These are phyloP conservation scores for Tolypocladium tropicale DNA, from an alignment of 2,329 filamentous ascomycete genomes.

Conservation along the genomic window DNA sequence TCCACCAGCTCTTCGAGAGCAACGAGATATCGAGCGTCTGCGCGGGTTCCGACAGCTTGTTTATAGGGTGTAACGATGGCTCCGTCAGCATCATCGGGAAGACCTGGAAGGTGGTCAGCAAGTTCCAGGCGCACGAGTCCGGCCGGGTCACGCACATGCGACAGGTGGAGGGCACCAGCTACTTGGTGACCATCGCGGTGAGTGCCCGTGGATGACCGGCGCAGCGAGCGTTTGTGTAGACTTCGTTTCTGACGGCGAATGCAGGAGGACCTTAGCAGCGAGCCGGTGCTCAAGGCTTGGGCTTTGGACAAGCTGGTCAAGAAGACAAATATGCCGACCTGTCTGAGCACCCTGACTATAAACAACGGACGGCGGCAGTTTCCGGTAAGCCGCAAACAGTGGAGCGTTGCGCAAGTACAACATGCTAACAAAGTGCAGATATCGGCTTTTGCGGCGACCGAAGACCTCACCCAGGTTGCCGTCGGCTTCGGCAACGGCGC, in stretches of 20 bases:
- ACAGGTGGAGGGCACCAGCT: slow-evolving; percentile 76
- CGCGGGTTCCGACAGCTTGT: slow-evolving; percentile 80
- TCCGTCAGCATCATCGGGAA: slow-evolving; percentile 79
- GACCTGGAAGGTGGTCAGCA: slow-evolving; percentile 75
- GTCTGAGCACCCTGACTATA: slow-evolving; percentile 74
- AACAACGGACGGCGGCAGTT: slow-evolving; percentile 89
- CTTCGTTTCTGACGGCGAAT: not conserved
- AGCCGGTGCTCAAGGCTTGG: slow-evolving; percentile 95
- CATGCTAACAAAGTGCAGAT: slow-evolving; percentile 39
- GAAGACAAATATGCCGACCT: slow-evolving; percentile 83
- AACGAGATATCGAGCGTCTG: slow-evolving; percentile 74
- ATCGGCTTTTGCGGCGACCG: slow-evolving; percentile 77
- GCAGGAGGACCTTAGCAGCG: slow-evolving; percentile 74
- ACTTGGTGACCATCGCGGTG: slow-evolving; percentile 72
- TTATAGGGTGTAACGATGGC: slow-evolving; percentile 79
- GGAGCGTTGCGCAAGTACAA: accelerated
- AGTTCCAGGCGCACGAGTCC: slow-evolving; percentile 76
- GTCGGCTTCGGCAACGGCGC: slow-evolving; percentile 94
- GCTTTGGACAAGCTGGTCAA: slow-evolving; percentile 87
- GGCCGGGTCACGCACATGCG: slow-evolving; percentile 83
- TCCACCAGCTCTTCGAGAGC: slow-evolving; percentile 69
- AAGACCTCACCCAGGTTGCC: slow-evolving; percentile 84
- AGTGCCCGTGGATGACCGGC: slow-evolving; percentile 8
- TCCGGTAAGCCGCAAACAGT: slow-evolving; percentile 47
- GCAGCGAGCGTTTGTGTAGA: not conserved